Evolutionary conservation across 176 grass and related monocot species (phyloP).

Genomic region (Zoysia pacifica): DNA sequence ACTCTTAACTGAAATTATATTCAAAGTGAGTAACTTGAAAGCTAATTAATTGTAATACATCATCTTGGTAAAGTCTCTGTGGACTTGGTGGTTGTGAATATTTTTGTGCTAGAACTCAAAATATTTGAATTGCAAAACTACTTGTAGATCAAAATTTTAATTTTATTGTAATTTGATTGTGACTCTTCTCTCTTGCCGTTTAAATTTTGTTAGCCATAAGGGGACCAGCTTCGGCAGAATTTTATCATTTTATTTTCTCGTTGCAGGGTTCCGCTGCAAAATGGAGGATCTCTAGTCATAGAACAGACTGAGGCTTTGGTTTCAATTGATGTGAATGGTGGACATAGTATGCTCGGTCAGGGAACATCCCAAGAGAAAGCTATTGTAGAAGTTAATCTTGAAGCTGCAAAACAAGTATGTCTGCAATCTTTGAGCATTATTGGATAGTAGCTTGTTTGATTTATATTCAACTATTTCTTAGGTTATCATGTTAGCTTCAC

Average conservation of each 20-base stretch:
- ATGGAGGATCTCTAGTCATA: conserved; percentile 93
- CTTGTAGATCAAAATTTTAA: background rate
- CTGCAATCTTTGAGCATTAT: conserved; percentile 9
- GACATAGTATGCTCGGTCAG: conserved; percentile 77
- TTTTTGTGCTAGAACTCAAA: background rate
- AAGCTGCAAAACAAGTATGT: conserved; percentile 97
- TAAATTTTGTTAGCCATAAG: conserved; percentile 4
- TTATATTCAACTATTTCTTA: conserved; percentile 13
- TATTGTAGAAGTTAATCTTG: conserved; percentile 86
- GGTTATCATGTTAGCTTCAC: background rate
- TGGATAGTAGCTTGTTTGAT: conserved; percentile 27
- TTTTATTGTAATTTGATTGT: background rate
- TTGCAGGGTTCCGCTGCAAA: conserved; percentile 72
- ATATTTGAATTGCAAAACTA: conserved; percentile 5
- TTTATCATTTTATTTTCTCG: conserved; percentile 32
- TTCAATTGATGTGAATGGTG: conserved; percentile 96
- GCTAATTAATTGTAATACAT: conserved; percentile 20
- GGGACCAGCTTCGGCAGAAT: conserved; percentile 17
- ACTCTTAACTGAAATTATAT: background rate
- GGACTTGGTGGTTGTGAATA: background rate
- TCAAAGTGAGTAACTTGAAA: conserved; percentile 17
- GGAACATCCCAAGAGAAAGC: conserved; percentile 81
- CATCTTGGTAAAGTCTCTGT: background rate
- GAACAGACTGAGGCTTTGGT: conserved; percentile 96
- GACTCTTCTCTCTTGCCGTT: background rate